These are phyloP conservation scores for Talaromyces funiculosus DNA, from an alignment of 2,329 filamentous ascomycete species.

Conservation along the genomic window DNA sequence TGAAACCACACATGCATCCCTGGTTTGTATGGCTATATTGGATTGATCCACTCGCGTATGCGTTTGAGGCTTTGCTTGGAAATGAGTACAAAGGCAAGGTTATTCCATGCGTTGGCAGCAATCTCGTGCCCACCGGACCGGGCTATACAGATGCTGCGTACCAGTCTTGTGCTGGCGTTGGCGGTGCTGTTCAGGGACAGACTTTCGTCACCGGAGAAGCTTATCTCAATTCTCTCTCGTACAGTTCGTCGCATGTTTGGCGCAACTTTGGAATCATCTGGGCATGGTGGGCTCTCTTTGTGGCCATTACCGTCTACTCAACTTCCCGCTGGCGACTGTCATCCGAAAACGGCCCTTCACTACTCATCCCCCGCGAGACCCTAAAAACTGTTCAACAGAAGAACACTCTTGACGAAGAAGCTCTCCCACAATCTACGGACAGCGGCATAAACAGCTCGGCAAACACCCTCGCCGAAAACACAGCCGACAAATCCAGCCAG, in stretches of 20 bases:
- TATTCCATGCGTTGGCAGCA: slow-evolving; percentile 32
- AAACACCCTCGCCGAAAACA: slow-evolving; percentile 11
- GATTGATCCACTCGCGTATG: slow-evolving; percentile 36
- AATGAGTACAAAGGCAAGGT: slow-evolving; percentile 33
- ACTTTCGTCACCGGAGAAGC: slow-evolving; percentile 52
- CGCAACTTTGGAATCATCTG: slow-evolving; percentile 58
- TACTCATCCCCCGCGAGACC: slow-evolving; percentile 60
- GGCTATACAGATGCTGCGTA: slow-evolving; percentile 21
- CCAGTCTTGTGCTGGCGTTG: slow-evolving; percentile 52
- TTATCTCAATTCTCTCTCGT: slow-evolving; percentile 53
- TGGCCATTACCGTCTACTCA: slow-evolving; percentile 52
- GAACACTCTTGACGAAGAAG: slow-evolving; percentile 20
- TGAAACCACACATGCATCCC: slow-evolving; percentile 46
- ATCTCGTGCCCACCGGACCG: slow-evolving; percentile 29
- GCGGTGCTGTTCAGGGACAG: slow-evolving; percentile 49
- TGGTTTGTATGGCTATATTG: slow-evolving; percentile 47
- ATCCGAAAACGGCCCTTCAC: slow-evolving; percentile 48
- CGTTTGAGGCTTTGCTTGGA: slow-evolving; percentile 33
- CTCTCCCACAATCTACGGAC: slow-evolving; percentile 30
- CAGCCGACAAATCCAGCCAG: slow-evolving; percentile 23
- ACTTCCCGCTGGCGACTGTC: slow-evolving; percentile 54
- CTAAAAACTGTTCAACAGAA: slow-evolving; percentile 32
- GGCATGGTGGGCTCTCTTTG: slow-evolving; percentile 58
- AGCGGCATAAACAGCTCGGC: slow-evolving; percentile 8
- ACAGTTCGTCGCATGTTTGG: slow-evolving; percentile 51